Conservation (phyloP, 768 basidiomycete species). For the Mycena vitilis region DNA sequence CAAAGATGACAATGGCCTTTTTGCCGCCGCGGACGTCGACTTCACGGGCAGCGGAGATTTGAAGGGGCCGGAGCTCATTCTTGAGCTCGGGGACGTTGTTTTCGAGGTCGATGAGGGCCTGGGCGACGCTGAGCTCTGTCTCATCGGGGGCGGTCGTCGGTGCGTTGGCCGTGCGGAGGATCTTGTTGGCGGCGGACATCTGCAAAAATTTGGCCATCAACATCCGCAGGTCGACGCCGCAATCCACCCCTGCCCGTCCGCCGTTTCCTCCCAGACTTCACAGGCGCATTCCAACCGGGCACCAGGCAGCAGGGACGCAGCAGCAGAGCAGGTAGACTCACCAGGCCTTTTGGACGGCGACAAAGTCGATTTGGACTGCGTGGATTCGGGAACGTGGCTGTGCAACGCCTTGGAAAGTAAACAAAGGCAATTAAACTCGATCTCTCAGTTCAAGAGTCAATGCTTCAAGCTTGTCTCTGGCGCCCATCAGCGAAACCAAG, state of each 20-base stretch:
- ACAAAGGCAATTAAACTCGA: no score
- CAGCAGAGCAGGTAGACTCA: slow-evolving; percentile 6
- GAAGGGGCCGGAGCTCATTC: slow-evolving; percentile 92
- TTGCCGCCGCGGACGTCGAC: slow-evolving; percentile 99
- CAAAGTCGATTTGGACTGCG: not conserved
- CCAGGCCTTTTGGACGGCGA: slow-evolving; percentile 21
- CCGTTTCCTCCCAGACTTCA: not conserved
- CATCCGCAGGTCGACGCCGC: not conserved
- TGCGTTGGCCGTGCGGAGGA: slow-evolving; percentile 96
- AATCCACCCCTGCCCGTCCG: slow-evolving; percentile 18
- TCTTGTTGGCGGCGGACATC: slow-evolving; percentile 90
- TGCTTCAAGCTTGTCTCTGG: no score
- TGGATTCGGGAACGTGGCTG: not conserved
- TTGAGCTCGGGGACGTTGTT: slow-evolving; percentile 99
- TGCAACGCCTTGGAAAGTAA: no score
- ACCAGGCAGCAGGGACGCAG: not conserved
- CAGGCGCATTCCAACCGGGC: not conserved
- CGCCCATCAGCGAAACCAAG: no score
- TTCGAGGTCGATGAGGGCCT: slow-evolving; percentile 97
- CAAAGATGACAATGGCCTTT: slow-evolving; percentile 99
- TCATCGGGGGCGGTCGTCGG: slow-evolving; percentile 90
- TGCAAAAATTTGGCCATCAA: slow-evolving; percentile 31
- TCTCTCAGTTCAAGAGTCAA: no score
- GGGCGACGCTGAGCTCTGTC: slow-evolving; percentile 90
- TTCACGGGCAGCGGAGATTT: slow-evolving; percentile 98